These are phyloP conservation scores for Chrysochromulina parva DNA, from an alignment of 78 protist species.

Conservation along the genomic window DNA sequence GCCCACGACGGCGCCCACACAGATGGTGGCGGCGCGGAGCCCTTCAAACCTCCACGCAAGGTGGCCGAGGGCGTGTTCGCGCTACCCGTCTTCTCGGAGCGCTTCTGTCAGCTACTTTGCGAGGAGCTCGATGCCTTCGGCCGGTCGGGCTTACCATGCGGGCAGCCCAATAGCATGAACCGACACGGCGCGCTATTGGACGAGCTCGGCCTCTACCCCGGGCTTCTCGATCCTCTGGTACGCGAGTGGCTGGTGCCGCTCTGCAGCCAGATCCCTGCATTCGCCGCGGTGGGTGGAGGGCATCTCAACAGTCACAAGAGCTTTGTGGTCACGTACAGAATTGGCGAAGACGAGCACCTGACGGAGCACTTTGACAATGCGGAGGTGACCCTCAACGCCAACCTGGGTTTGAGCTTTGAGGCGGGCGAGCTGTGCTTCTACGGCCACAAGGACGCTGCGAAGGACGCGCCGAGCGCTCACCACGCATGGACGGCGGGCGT, in stretches of 20 bases:
- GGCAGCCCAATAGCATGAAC: neutral
- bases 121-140: neutral
- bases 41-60: too few species aligned
- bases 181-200: neutral
- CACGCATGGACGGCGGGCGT: neutral
- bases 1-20: too few species aligned
- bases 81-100: neutral
- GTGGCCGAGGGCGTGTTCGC: neutral
- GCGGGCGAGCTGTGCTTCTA: neutral
- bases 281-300: neutral
- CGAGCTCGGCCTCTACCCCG: neutral
- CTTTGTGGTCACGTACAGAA: neutral
- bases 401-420: neutral
- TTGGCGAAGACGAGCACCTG: neutral
- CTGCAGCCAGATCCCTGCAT: neutral
- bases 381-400: slow-evolving; percentile 16
- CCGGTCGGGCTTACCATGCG: neutral
- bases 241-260: neutral
- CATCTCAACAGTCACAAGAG: neutral
- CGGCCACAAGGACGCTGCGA: neutral
- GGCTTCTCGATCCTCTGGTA: neutral
- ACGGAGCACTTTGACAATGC: neutral
- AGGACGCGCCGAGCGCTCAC: neutral
- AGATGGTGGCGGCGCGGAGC: too few species aligned
- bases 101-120: neutral